Base-by-base conservation (phyloP, 495 filamentous ascomycete species). In the Xylaria bambusicola region DNA sequence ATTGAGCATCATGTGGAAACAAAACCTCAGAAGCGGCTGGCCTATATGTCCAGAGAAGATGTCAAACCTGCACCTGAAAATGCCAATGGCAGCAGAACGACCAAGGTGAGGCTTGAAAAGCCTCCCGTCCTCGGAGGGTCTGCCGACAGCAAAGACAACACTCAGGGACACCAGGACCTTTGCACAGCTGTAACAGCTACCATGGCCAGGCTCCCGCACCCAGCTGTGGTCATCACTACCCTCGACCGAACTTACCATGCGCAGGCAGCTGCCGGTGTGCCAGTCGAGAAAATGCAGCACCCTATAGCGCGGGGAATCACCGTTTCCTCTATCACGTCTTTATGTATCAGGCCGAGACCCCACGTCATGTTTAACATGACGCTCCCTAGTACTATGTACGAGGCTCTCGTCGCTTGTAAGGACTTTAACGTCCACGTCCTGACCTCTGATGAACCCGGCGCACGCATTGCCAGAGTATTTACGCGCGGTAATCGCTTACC, bases 241-340 rank as follows among this genome's bases (percentile, higher is more conserved):
- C 31, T 77, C 73, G 44, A 74, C 71, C 63, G 58, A 15, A 57
- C 63, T 1, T 58, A 52, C 49, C 17, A 33, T 7, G 52, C 65
- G 20, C 23, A 60, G 18, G 53, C 58, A 36, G 9, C 61, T 4
- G 71, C 72, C 7, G 77, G 80, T 23, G n/a, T 53, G 0, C 33
- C 56, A 8, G 29, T 59, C 21, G 44, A 56, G 0, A 45, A 54
- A 0, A 24, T 58, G 35, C 57, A 57, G 3, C 63, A 52, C 0
- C 68, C 68, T 13, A 56, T 61, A 21, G 76, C 71, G 21, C 70
- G 77, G 35, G 91, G 84, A 52, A 88, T 94, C 78, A 92, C 90
- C 23, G 86, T 93, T 62, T 95, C 91, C 18, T 92, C 89, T 12
- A 88, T 96, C 76, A 92, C 83, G 18, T 90, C 89, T 0, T 81